Percentiles rank a stretch among this genome's conserved stretches.
These are phyloP conservation scores for Lodderomyces beijingensis DNA, from an alignment of 1,139 yeast species.

Conservation along the genomic window DNA sequence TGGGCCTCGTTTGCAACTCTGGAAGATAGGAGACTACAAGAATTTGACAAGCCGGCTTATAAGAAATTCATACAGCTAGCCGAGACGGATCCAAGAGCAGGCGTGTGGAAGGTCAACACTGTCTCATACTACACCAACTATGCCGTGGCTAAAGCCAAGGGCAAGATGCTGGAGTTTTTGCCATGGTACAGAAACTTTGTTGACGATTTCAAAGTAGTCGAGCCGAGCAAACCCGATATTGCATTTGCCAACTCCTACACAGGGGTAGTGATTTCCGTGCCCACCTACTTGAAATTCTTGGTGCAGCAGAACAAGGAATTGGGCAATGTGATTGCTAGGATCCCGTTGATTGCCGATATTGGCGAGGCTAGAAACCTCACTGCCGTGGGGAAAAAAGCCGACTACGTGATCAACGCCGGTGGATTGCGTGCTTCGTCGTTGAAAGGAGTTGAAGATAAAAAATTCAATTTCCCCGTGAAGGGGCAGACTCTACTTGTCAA, in stretches of 20 bases:
- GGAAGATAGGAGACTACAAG: conserved; percentile 29
- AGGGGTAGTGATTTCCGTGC: conserved; percentile 48
- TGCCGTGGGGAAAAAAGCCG: conserved; percentile 24
- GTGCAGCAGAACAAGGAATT: conserved; percentile 30
- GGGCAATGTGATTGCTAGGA: conserved; percentile 35
- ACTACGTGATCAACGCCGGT: conserved; percentile 42
- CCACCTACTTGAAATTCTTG: conserved; percentile 46
- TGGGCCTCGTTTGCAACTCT: conserved; percentile 43
- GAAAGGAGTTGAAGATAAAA: conserved; percentile 28
- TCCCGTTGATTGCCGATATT: conserved; percentile 21
- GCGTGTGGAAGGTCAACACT: conserved; percentile 36
- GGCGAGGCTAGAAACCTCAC: conserved; percentile 24
- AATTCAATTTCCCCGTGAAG: conserved; percentile 26
- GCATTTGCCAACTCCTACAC: conserved; percentile 38
- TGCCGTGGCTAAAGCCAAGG: conserved; percentile 9
- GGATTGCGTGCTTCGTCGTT: conserved; percentile 36
- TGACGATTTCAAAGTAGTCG: conserved; percentile 28
- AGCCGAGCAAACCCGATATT: conserved; percentile 26
- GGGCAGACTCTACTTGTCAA: conserved; percentile 40
- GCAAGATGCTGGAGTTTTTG: conserved; percentile 15
- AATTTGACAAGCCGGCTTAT: conserved; percentile 39
- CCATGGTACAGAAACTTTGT: conserved; percentile 48
- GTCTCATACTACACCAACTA: conserved; percentile 25
- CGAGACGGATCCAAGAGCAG: conserved; percentile 38
- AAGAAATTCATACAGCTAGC: conserved; percentile 36